phyloP scores from a whole-genome alignment of 257 asterid genomes.

The Hygrophila difformis region DNA sequence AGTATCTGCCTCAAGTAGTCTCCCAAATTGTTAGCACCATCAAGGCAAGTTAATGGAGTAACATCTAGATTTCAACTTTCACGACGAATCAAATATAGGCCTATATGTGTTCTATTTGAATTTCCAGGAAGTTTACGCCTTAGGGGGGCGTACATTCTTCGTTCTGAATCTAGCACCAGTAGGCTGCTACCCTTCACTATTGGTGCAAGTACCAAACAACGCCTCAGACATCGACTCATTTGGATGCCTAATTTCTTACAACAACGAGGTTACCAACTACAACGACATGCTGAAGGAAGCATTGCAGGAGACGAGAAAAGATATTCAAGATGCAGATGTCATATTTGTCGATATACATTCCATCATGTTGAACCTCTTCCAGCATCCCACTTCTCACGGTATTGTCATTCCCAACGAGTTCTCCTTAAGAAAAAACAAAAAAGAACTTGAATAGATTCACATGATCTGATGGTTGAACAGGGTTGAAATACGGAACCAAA shows the following conservation, averaged over 20 bases:
- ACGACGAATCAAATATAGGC: too few species aligned
- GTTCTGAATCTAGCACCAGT: constrained; percentile 56
- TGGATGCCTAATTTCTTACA: constrained; percentile 55
- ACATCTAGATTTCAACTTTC: too few species aligned
- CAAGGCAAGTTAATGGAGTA: constrained; percentile 27
- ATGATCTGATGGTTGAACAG: too few species aligned
- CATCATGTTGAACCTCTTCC: constrained; percentile 42
- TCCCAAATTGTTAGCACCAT: constrained; percentile 39
- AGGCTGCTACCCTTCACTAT: constrained; percentile 52
- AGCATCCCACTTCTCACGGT: constrained; percentile 32
- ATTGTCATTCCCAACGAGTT: too few species aligned
- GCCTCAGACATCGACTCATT: constrained; percentile 39
- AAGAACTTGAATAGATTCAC: too few species aligned
- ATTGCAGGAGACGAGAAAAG: constrained; percentile 29
- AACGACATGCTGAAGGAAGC: too few species aligned
- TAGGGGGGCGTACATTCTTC: constrained; percentile 49
- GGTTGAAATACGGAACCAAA: constrained; percentile 45
- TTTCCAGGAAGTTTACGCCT: constrained; percentile 34
- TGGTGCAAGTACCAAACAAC: constrained; percentile 37
- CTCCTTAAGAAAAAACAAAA: too few species aligned
- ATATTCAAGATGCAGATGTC: constrained; percentile 32
- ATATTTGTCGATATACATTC: constrained; percentile 40
- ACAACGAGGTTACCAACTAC: constrained; percentile 39
- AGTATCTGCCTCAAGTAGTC: constrained; percentile 32
- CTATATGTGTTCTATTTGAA: too few species aligned